Evolutionary conservation across 2,329 filamentous ascomycete genomes (phyloP), one percentile per base, ranked within the genome.

Genomic region (Didymella sp.): DNA sequence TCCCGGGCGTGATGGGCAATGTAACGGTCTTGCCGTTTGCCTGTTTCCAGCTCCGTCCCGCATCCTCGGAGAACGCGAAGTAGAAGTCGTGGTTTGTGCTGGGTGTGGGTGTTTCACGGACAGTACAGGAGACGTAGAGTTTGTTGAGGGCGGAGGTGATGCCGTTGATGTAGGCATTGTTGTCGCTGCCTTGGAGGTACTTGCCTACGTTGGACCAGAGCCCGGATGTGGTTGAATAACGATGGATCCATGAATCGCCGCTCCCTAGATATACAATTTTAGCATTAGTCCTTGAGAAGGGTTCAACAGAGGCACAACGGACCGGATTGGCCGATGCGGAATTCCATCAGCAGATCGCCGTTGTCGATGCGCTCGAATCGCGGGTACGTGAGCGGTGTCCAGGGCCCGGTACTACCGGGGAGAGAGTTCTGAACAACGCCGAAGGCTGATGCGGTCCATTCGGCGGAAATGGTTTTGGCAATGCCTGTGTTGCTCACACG

Each of bases 141-240:
- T 70, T 71, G 1, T 60, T 63, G 28, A 61, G 60, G 25, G 72
- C 67, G 28, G 70, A 73, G 58, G 77, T 78, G 42, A 83, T 70
- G 9, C 81, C 81, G 67, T 84, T 81, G 64, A 83, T 77, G 66
- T 84, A 84, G 1, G 81, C 80, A 66, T 82, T 84, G 68, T 80
- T 82, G 38, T 73, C 68, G 22, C 78, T 66, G 27, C 81, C 81
- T 19, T 77, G 77, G 7, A 81, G 68, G 50, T 78, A 78, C n/a
- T 73, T 76, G 11, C 78, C 78, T 0, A 76, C 67, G n/a, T 70
- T 73, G 11, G 62, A 68, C 73, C 78, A 83, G n/a, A 60, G 60
- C 1, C 76, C 74, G 0, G 68, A 61, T 0, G 62, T 62, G 2
- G 74, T 64, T 13, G 70, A 73, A 67, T 83, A 84, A 7, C 78